Percentiles rank a stretch among this genome's conserved stretches.
Conservation (phyloP, 2,329 filamentous ascomycete genomes). For the Colletotrichum incanum region DNA sequence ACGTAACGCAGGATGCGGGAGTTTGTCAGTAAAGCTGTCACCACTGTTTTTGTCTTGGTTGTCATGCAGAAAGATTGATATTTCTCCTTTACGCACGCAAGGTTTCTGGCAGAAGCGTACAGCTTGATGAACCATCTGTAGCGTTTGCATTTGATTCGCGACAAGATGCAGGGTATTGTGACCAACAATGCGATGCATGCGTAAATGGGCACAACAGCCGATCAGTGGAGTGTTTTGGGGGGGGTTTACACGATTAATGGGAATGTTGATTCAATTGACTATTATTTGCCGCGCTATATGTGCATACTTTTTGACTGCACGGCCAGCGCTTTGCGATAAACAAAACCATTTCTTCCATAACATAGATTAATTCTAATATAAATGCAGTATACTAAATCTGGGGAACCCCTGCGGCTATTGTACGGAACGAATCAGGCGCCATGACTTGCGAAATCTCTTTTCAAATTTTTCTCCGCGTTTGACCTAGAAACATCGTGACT, state of each 20-base stretch:
- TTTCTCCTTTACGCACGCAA: neutral
- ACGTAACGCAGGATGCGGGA: constrained; percentile 3
- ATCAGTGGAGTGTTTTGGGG: neutral
- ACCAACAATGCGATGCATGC: no score
- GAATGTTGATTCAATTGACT: neutral
- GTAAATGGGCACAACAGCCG: neutral
- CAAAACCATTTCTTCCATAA: neutral
- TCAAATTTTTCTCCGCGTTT: no score
- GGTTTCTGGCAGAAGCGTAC: neutral
- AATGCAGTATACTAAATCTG: neutral
- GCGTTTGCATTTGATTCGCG: no score
- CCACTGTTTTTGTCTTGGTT: neutral
- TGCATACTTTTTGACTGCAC: no score
- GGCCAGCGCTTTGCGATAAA: no score
- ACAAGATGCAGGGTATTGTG: no score
- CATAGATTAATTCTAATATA: neutral
- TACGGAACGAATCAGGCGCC: neutral
- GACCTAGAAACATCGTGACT: no score
- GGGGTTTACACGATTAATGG: no score
- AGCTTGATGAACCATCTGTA: neutral
- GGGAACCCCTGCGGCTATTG: neutral
- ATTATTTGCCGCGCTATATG: neutral
- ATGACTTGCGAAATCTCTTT: neutral
- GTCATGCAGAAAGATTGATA: neutral
- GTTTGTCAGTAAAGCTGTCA: neutral